Evolutionary conservation across 768 basidiomycete genomes (phyloP).

Genomic region (Chlorophyllum brunneum): DNA sequence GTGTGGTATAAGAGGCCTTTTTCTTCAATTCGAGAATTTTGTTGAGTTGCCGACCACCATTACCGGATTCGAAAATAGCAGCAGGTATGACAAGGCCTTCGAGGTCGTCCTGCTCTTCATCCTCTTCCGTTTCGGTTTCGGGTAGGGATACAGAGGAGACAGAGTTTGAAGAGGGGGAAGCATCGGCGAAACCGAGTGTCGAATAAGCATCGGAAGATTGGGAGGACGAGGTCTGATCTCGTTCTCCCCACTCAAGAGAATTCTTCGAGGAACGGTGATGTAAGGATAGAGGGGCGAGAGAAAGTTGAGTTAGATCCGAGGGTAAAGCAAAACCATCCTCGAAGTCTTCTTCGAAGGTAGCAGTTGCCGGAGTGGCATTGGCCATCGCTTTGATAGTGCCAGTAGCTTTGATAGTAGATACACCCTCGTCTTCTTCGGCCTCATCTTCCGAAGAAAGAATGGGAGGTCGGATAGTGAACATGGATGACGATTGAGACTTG

Average conservation of each 20-base stretch:
- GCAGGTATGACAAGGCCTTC: slow-evolving; percentile 80
- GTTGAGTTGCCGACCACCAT: slow-evolving; percentile 47
- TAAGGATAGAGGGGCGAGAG: slow-evolving; percentile 73
- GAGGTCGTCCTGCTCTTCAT: slow-evolving; percentile 68
- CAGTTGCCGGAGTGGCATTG: slow-evolving; percentile 30
- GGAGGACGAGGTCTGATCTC: slow-evolving; percentile 76
- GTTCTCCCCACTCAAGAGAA: slow-evolving; percentile 84
- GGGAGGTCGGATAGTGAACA: slow-evolving; percentile 68
- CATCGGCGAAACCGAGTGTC: slow-evolving; percentile 69
- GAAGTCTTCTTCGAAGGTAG: slow-evolving; percentile 69
- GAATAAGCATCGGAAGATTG: slow-evolving; percentile 89
- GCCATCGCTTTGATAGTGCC: slow-evolving; percentile 28
- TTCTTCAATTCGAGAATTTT: slow-evolving; percentile 54
- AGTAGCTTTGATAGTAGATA: slow-evolving; percentile 78
- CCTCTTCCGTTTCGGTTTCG: slow-evolving; percentile 70
- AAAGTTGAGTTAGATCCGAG: slow-evolving; percentile 74
- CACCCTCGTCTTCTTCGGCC: slow-evolving; percentile 74
- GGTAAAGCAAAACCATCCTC: slow-evolving; percentile 83
- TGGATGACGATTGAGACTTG: slow-evolving; percentile 20
- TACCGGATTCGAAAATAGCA: slow-evolving; percentile 69
- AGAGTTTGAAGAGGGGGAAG: slow-evolving; percentile 69
- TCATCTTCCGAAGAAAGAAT: slow-evolving; percentile 36
- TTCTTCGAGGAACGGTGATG: slow-evolving; percentile 78
- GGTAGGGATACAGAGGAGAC: slow-evolving; percentile 66
- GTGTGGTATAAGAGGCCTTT: slow-evolving; percentile 40